Conservation (phyloP, 495 filamentous ascomycete genomes). For the Margaritispora aquatica region DNA sequence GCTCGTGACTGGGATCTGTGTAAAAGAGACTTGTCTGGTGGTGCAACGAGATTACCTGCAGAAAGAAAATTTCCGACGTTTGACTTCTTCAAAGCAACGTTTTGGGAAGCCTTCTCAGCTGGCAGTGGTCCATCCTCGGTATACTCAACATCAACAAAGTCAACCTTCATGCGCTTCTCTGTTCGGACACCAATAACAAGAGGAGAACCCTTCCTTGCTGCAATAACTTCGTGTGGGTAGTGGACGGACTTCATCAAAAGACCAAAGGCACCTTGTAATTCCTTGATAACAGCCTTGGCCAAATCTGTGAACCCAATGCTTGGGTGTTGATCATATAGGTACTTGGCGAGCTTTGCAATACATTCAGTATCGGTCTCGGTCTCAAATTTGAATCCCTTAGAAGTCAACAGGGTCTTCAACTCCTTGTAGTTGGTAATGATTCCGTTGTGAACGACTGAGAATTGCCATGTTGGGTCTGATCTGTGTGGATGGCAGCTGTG, state of each 20-base stretch:
- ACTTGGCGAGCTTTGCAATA: slow-evolving; percentile 98
- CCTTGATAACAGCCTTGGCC: slow-evolving; percentile 95
- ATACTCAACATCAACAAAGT: slow-evolving; percentile 98
- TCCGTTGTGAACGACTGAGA: slow-evolving; percentile 96
- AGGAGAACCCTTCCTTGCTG: slow-evolving; percentile 95
- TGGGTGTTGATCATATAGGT: slow-evolving; percentile 93
- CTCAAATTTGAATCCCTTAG: slow-evolving; percentile 97
- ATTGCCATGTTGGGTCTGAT: slow-evolving; percentile 85
- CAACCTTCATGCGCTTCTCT: slow-evolving; percentile 98
- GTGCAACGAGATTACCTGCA: slow-evolving; percentile 69
- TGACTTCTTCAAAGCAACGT: slow-evolving; percentile 87
- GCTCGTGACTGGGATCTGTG: slow-evolving; percentile 97
- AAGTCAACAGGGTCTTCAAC: slow-evolving; percentile 83
- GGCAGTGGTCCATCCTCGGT: slow-evolving; percentile 81
- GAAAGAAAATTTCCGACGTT: slow-evolving; percentile 44
- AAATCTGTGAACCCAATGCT: slow-evolving; percentile 92
- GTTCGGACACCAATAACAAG: slow-evolving; percentile 94
- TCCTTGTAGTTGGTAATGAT: slow-evolving; percentile 99
- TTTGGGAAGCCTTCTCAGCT: slow-evolving; percentile 93
- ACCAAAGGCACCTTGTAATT: slow-evolving; percentile 96
- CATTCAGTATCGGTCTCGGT: slow-evolving; percentile 99
- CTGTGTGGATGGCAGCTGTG: slow-evolving; percentile 93
- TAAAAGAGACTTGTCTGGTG: slow-evolving; percentile 92
- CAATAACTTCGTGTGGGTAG: slow-evolving; percentile 96
- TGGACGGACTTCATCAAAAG: slow-evolving; percentile 96